These are phyloP conservation scores for Cardamine chenopodiifolia DNA, from an alignment of 345 rosid genomes.

Conservation along the genomic window DNA sequence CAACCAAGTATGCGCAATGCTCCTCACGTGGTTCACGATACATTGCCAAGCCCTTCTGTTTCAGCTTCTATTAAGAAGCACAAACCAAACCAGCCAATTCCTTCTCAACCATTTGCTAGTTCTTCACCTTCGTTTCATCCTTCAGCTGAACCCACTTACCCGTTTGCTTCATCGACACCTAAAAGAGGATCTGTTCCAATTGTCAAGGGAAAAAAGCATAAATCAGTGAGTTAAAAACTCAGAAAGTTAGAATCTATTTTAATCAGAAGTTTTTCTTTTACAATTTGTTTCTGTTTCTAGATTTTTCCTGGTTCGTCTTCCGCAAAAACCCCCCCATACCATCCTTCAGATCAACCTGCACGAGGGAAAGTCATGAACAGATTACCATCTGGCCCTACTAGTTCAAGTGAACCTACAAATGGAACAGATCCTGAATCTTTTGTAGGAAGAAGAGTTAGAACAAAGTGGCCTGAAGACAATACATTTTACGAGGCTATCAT, in stretches of 20 bases:
- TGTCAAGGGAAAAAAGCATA: constrained; percentile 76
- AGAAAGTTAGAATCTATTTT: background rate
- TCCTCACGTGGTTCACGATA: constrained; percentile 63
- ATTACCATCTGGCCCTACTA: constrained; percentile 52
- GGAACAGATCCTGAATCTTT: constrained; percentile 53
- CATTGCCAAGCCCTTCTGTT: constrained; percentile 73
- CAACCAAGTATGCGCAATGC: constrained; percentile 59
- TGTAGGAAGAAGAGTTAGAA: constrained; percentile 74
- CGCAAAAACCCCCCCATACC: constrained; percentile 58
- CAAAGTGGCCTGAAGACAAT: constrained; percentile 95
- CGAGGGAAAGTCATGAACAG: constrained; percentile 67
- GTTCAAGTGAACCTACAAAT: constrained; percentile 52
- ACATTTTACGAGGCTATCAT: constrained; percentile 88
- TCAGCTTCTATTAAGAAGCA: constrained; percentile 80
- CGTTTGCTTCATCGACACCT: constrained; percentile 59
- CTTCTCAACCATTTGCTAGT: constrained; percentile 65
- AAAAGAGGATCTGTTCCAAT: constrained; percentile 62
- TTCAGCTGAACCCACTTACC: constrained; percentile 58
- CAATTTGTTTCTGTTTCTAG: constrained; percentile 43
- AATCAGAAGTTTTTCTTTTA: background rate
- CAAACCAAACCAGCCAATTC: constrained; percentile 55
- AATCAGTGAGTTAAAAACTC: constrained; percentile 56
- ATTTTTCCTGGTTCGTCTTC: constrained; percentile 62
- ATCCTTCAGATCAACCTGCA: constrained; percentile 60
- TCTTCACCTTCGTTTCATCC: constrained; percentile 66